A percentile compares a stretch with the other conserved stretches of the same genome.
These are phyloP conservation scores for Nelumbo lutea DNA, from an alignment of 164 flowering plant genomes.

Conservation along the genomic window DNA sequence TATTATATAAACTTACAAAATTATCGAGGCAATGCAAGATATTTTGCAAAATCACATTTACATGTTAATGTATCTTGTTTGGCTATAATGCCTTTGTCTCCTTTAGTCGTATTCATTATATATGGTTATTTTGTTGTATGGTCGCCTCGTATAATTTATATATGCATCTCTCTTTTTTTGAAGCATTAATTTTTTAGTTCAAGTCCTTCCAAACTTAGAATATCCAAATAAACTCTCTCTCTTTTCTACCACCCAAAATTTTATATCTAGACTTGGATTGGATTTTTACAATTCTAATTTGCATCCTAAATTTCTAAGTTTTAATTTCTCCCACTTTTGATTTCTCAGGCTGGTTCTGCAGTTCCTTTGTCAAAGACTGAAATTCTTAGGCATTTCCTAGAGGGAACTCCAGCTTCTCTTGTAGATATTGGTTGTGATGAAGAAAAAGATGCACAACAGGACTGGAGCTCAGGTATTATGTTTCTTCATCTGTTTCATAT, in stretches of 20 bases:
- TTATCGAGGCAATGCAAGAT: no score
- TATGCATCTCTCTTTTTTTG: no score
- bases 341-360: slow-evolving; percentile 58
- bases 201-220: not conserved
- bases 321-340: slow-evolving; percentile 9
- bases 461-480: slow-evolving; percentile 28
- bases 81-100: no score
- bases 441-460: slow-evolving; percentile 30
- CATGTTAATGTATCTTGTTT: no score
- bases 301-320: not conserved
- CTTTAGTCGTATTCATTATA: no score
- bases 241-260: not conserved
- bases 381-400: slow-evolving; percentile 45
- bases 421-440: slow-evolving; percentile 37
- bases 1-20: no score
- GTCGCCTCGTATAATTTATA: no score
- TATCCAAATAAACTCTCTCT: not conserved
- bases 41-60: no score
- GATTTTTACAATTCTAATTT: not conserved
- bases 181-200: no score
- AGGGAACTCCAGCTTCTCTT: slow-evolving; percentile 69
- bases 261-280: not conserved
- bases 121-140: no score
- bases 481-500: not conserved
- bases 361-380: slow-evolving; percentile 44